These are phyloP conservation scores for Diaporthe sp. DNA, from an alignment of 2,329 filamentous ascomycete genomes.

Conservation along the genomic window DNA sequence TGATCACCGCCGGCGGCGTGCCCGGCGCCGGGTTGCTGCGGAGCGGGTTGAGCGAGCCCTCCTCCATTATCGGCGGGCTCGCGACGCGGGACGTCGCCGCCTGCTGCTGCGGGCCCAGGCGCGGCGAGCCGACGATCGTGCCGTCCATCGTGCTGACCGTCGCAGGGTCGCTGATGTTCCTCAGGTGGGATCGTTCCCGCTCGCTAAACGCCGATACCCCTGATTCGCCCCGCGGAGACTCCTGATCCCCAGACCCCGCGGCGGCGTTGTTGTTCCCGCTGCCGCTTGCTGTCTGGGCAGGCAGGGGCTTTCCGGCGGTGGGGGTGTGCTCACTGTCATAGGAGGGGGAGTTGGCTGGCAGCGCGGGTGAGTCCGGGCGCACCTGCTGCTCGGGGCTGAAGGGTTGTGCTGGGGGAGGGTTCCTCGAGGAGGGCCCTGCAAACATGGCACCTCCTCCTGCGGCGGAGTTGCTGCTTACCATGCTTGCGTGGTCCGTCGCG, in stretches of 20 bases:
- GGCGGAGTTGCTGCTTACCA: slow-evolving; percentile 43
- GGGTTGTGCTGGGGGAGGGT: slow-evolving; percentile 11
- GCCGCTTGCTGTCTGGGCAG: slow-evolving; percentile 29
- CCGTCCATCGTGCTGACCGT: slow-evolving; percentile 52
- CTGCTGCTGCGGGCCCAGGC: slow-evolving; percentile 6
- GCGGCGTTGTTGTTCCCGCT: slow-evolving; percentile 26
- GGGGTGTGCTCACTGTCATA: slow-evolving; percentile 40
- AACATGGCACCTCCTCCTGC: slow-evolving; percentile 32
- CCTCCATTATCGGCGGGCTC: slow-evolving; percentile 28
- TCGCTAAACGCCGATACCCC: slow-evolving; percentile 57
- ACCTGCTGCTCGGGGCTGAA: not conserved
- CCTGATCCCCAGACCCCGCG: slow-evolving; percentile 32
- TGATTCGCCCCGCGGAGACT: slow-evolving; percentile 48
- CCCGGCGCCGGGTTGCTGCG: slow-evolving; percentile 28
- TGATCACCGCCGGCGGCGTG: slow-evolving; percentile 42
- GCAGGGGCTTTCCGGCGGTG: slow-evolving; percentile 39
- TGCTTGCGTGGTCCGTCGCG: slow-evolving; percentile 49
- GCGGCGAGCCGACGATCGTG: slow-evolving; percentile 31
- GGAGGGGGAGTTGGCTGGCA: slow-evolving; percentile 38
- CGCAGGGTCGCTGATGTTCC: slow-evolving; percentile 55
- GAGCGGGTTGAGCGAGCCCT: slow-evolving; percentile 24
- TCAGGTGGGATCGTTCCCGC: slow-evolving; percentile 54
- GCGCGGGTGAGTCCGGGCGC: slow-evolving; percentile 34
- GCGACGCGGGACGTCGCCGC: slow-evolving; percentile 20
- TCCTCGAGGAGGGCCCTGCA: slow-evolving; percentile 32